Percentiles rank a stretch among this genome's conserved stretches.
These are phyloP conservation scores for Tulasnella sp. DNA, from an alignment of 768 basidiomycete species.

Conservation along the genomic window DNA sequence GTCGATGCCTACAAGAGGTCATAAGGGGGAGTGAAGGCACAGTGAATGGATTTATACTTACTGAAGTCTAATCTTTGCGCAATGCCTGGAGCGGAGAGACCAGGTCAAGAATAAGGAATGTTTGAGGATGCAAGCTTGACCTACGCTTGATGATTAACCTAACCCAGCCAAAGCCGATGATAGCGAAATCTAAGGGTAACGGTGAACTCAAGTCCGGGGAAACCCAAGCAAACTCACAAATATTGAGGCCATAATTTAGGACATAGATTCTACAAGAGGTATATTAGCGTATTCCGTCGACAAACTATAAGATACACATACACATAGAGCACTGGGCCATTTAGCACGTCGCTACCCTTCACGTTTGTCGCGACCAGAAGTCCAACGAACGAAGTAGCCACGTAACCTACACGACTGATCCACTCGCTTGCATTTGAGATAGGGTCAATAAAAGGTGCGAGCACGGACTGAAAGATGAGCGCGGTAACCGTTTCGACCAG, in stretches of 20 bases:
- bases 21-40: background rate
- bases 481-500: slow-evolving; percentile 44
- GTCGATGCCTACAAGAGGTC: slow-evolving; percentile 46
- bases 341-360: slow-evolving; percentile 32
- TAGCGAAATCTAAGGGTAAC: slow-evolving; percentile 41
- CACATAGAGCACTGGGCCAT: slow-evolving; percentile 54
- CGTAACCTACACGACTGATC: slow-evolving; percentile 57
- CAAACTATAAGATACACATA: slow-evolving; percentile 27
- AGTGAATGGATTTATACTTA: slow-evolving; percentile 30
- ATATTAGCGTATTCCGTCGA: background rate
- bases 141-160: slow-evolving; percentile 51
- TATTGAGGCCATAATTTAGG: slow-evolving; percentile 52
- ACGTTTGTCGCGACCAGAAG: slow-evolving; percentile 48
- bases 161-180: slow-evolving; percentile 41
- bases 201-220: slow-evolving; percentile 10
- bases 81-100: slow-evolving; percentile 31
- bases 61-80: slow-evolving; percentile 63
- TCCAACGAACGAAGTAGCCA: slow-evolving; percentile 50
- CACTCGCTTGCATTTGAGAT: slow-evolving; percentile 66
- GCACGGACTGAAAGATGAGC: slow-evolving; percentile 47
- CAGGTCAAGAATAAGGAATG: slow-evolving; percentile 1
- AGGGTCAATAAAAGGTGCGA: slow-evolving; percentile 54
- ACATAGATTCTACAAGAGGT: slow-evolving; percentile 32
- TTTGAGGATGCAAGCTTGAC: slow-evolving; percentile 20
- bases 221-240: slow-evolving; percentile 36